Percentiles rank a stretch among this genome's conserved stretches.
Evolutionary conservation across 768 basidiomycete species (phyloP).

Genomic region (Mycena alexandri): DNA sequence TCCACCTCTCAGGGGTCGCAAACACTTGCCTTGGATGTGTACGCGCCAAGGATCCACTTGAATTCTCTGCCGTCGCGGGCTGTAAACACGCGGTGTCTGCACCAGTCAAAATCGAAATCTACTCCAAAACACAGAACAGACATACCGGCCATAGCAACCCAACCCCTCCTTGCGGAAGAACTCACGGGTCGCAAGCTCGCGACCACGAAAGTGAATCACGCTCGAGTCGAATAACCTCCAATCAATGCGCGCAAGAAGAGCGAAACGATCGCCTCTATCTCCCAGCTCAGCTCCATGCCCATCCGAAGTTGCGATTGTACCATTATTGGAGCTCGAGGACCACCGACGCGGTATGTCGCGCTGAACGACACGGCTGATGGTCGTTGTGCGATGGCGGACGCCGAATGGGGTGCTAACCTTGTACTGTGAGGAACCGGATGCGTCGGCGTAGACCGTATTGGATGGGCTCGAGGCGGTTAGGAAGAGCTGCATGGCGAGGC

Average conservation of each 20-base stretch:
- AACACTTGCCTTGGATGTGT: slow-evolving; percentile 36
- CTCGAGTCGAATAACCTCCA: slow-evolving; percentile 48
- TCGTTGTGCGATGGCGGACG: slow-evolving; percentile 27
- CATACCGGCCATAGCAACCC: slow-evolving; percentile 41
- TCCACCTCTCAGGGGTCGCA: no score
- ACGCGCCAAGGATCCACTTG: slow-evolving; percentile 46
- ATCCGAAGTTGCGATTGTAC: not conserved
- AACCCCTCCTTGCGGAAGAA: slow-evolving; percentile 45
- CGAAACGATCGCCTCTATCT: slow-evolving; percentile 45
- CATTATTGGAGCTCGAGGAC: not conserved
- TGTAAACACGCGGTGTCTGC: slow-evolving; percentile 49
- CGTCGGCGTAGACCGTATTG: slow-evolving; percentile 40
- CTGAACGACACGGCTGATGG: slow-evolving; percentile 27
- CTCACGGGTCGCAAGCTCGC: slow-evolving; percentile 40
- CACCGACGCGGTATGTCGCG: slow-evolving; percentile 5
- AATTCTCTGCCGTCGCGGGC: slow-evolving; percentile 51
- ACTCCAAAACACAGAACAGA: not conserved
- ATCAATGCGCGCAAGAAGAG: slow-evolving; percentile 49
- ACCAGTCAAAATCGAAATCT: not conserved
- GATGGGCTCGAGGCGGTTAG: slow-evolving; percentile 37
- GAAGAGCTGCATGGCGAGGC: slow-evolving; percentile 33
- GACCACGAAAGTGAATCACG: slow-evolving; percentile 45
- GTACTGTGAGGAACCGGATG: slow-evolving; percentile 41
- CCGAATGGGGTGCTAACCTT: slow-evolving; percentile 42
- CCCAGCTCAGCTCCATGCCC: slow-evolving; percentile 26